Percentiles rank a stretch among this genome's conserved stretches.
phyloP scores from a whole-genome alignment of 2,329 filamentous ascomycete species.

The Cordyceps fumosorosea region DNA sequence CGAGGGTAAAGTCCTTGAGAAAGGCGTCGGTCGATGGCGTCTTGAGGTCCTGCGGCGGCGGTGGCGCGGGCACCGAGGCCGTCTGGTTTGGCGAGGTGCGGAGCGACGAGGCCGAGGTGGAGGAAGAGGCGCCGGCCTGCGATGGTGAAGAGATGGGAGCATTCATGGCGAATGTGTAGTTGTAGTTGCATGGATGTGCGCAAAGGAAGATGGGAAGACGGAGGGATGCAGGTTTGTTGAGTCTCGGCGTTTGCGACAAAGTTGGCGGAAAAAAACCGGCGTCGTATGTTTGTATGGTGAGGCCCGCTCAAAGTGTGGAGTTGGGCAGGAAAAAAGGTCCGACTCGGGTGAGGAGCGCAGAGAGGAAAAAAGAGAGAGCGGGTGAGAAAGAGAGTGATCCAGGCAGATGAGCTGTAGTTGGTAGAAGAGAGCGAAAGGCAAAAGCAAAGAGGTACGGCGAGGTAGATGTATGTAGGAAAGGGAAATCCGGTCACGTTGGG shows the following conservation, averaged over 20 bases:
- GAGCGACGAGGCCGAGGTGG: slow-evolving; percentile 24
- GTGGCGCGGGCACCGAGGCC: slow-evolving; percentile 22
- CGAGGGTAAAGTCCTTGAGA: slow-evolving; percentile 73
- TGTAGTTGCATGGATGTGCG: background rate
- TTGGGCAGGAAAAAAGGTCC: background rate
- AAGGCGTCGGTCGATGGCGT: slow-evolving; percentile 49
- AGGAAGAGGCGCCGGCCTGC: slow-evolving; percentile 20
- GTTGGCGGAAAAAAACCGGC: background rate
- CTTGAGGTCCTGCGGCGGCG: slow-evolving; percentile 23
- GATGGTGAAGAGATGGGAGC: slow-evolving; percentile 27
- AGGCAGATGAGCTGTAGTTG: background rate
- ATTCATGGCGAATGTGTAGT: slow-evolving; percentile 23
- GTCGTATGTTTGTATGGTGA: background rate
- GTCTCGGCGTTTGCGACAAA: background rate
- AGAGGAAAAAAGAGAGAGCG: background rate
- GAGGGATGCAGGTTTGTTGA: background rate
- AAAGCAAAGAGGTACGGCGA: background rate
- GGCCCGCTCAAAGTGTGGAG: background rate
- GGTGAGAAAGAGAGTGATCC: background rate
- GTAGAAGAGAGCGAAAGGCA: background rate
- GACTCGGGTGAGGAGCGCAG: background rate
- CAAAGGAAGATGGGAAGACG: background rate
- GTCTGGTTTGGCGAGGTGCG: slow-evolving; percentile 19
- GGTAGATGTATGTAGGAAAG: too few species aligned
- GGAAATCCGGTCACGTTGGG: background rate